Evolutionary conservation across 345 rosid genomes (phyloP).

Genomic region (Salix viminalis): DNA sequence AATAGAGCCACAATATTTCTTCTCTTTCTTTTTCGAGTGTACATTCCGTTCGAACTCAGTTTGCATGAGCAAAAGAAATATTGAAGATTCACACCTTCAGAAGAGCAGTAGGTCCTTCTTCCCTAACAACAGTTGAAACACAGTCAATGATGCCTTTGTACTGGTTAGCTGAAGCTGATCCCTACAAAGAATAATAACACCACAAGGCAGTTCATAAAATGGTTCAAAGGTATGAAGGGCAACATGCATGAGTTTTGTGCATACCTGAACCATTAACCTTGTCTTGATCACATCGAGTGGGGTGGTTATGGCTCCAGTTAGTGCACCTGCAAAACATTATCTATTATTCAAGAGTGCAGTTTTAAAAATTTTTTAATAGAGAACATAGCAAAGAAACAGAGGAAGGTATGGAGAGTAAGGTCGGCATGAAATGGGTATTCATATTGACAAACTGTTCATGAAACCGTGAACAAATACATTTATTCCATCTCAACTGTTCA

Average conservation of each 20-base stretch:
- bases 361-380: not conserved
- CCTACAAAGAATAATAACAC: conserved; percentile 34
- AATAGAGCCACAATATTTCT: not conserved
- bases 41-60: not conserved
- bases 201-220: not conserved
- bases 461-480: not conserved
- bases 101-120: conserved; percentile 87
- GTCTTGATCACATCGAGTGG: conserved; percentile 98
- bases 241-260: conserved; percentile 4
- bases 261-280: conserved; percentile 94
- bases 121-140: conserved; percentile 72
- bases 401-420: not conserved
- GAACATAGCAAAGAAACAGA: not conserved
- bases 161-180: conserved; percentile 71
- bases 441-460: not conserved
- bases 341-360: not conserved
- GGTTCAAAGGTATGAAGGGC: not conserved
- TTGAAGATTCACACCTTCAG: conserved; percentile 53
- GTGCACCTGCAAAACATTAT: conserved; percentile 50
- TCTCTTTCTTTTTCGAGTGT: not conserved
- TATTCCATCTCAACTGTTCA: not conserved
- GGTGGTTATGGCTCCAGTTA: conserved; percentile 95
- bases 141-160: conserved; percentile 84
- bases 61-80: not conserved
- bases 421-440: not conserved